These are phyloP conservation scores for Zygoascus tannicola DNA, from an alignment of 805 yeast genomes.

Conservation along the genomic window DNA sequence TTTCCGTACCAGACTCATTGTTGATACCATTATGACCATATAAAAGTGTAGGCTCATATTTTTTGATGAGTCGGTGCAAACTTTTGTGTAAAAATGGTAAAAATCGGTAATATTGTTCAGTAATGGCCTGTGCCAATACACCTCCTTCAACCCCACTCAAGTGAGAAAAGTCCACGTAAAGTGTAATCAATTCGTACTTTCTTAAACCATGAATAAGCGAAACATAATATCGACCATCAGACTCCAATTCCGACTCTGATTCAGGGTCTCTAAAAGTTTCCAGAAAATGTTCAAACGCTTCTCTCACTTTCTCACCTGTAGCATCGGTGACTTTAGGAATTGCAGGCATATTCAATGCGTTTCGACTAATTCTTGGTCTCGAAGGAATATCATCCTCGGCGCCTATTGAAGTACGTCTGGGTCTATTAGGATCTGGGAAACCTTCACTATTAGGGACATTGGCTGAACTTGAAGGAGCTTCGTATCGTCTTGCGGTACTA, in stretches of 20 bases:
- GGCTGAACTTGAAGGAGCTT: conserved; percentile 2
- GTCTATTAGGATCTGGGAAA: conserved; percentile 1
- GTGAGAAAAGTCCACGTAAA: conserved; percentile 81
- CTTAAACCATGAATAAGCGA: conserved; percentile 78
- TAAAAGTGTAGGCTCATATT: conserved; percentile 64
- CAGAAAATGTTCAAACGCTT: conserved; percentile 77
- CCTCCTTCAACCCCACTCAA: conserved; percentile 49
- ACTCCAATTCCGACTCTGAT: conserved; percentile 28
- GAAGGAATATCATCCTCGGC: conserved; percentile 9
- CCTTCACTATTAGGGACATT: conserved; percentile 2
- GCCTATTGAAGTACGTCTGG: conserved; percentile 2
- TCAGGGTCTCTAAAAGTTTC: conserved; percentile 49
- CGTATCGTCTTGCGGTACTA: background rate
- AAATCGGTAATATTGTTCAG: conserved; percentile 88
- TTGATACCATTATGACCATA: conserved; percentile 24
- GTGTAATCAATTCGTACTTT: conserved; percentile 60
- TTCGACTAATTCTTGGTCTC: conserved; percentile 7
- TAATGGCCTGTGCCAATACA: conserved; percentile 77
- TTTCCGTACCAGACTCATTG: conserved; percentile 22
- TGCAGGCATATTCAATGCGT: conserved; percentile 25
- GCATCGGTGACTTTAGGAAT: conserved; percentile 83
- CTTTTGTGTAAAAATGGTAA: conserved; percentile 75
- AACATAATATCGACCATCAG: conserved; percentile 51
- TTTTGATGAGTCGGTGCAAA: conserved; percentile 59
- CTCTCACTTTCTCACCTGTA: conserved; percentile 90